A percentile compares a stretch with the other conserved stretches of the same genome.
These are phyloP conservation scores for Protomyces arabidopsidicola DNA, from an alignment of 1,139 yeast species.

Conservation along the genomic window DNA sequence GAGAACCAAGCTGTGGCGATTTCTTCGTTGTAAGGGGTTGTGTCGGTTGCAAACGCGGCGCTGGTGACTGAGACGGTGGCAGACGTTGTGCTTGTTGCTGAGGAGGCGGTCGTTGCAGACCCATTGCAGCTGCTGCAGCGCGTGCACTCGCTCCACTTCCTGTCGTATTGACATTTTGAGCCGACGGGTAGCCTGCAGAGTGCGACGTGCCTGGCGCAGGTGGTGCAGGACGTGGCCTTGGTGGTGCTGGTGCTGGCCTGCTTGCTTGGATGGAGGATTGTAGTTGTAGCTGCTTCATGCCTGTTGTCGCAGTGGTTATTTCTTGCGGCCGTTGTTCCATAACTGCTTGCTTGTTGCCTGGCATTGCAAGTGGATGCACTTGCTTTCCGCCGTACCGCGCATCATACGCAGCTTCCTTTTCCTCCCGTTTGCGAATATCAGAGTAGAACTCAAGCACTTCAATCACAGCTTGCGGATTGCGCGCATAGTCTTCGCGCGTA, in stretches of 20 bases:
- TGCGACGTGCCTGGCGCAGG: background rate
- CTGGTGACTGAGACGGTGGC: background rate
- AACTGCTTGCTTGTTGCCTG: background rate
- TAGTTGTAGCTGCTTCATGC: background rate
- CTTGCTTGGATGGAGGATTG: conserved; percentile 10
- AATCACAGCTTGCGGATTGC: conserved; percentile 53
- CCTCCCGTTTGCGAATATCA: conserved; percentile 35
- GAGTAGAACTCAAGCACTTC: conserved; percentile 86
- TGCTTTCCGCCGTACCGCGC: conserved; percentile 17
- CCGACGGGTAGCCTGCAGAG: background rate
- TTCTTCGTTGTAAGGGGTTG: conserved; percentile 12
- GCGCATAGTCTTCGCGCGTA: conserved; percentile 46
- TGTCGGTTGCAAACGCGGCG: conserved; percentile 1
- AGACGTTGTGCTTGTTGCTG: background rate
- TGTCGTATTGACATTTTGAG: background rate
- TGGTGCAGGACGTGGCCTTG: background rate
- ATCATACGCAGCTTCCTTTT: conserved; percentile 39
- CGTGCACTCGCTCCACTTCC: background rate
- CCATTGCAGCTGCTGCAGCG: background rate
- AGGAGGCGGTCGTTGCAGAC: background rate
- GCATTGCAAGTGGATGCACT: conserved; percentile 1
- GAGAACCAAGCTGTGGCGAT: background rate
- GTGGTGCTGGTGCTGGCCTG: conserved; percentile 27
- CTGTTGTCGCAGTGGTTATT: conserved; percentile 28
- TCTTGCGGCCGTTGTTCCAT: conserved; percentile 35